Conservation (phyloP, 805 yeast species). For the Saccharomycopsis amapae region DNA sequence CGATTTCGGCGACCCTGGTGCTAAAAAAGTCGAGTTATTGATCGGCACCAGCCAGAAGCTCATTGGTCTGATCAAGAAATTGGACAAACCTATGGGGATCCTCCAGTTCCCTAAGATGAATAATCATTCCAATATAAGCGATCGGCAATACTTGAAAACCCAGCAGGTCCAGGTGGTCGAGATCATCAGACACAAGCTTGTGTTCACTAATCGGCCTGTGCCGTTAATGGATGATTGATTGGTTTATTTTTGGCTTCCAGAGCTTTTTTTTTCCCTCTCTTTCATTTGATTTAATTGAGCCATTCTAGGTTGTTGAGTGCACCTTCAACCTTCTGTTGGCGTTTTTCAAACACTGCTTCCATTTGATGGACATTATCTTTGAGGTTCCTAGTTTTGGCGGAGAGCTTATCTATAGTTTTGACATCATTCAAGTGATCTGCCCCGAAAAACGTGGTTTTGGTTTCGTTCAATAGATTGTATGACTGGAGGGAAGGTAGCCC, state of each 20-base stretch:
- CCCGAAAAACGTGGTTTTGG: slow-evolving; percentile 7
- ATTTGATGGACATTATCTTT: not conserved
- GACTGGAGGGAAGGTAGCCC: slow-evolving; percentile 18
- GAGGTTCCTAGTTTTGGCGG: not conserved
- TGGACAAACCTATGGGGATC: slow-evolving; percentile 62
- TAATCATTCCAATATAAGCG: slow-evolving; percentile 10
- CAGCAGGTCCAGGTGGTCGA: slow-evolving; percentile 47
- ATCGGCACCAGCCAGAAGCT: slow-evolving; percentile 67
- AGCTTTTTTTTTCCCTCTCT: not conserved
- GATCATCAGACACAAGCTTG: slow-evolving; percentile 48
- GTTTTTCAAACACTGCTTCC: not conserved
- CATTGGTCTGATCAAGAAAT: slow-evolving; percentile 49
- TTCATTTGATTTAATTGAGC: not conserved
- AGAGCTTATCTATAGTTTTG: slow-evolving; percentile 8
- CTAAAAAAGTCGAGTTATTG: slow-evolving; percentile 30
- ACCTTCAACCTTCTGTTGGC: not conserved
- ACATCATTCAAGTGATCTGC: slow-evolving; percentile 5
- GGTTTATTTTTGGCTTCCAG: not conserved
- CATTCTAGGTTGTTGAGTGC: not conserved
- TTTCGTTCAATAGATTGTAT: slow-evolving; percentile 15
- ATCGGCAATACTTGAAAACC: slow-evolving; percentile 19
- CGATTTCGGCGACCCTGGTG: not conserved
- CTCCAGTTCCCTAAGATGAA: slow-evolving; percentile 36
- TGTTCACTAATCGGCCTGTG: slow-evolving; percentile 62
- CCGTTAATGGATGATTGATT: slow-evolving; percentile 32